Evolutionary conservation across 176 grass and related monocot genomes (phyloP).

Genomic region (Paspalum notatum): DNA sequence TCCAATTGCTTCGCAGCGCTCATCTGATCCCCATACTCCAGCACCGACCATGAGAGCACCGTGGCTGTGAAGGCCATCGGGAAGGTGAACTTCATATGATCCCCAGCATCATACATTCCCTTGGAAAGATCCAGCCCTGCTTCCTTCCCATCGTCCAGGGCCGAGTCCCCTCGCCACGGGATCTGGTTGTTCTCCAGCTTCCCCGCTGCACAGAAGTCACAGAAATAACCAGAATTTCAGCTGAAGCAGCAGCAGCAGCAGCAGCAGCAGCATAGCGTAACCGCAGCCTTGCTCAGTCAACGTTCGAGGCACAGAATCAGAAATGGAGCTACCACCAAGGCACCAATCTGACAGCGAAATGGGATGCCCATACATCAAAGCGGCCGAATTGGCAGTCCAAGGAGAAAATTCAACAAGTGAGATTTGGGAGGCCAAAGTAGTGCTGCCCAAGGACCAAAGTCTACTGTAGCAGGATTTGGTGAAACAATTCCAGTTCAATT

Average conservation of each 20-base stretch:
- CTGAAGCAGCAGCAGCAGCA: too few relatives aligned
- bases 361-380: not conserved
- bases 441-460: not conserved
- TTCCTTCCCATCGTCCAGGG: conserved; percentile 74
- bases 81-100: conserved; percentile 94
- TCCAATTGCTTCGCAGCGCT: conserved; percentile 70
- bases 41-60: conserved; percentile 79
- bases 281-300: not conserved
- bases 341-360: not conserved
- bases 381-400: not conserved
- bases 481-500: not conserved
- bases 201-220: conserved; percentile 57
- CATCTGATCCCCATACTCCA: conserved; percentile 97
- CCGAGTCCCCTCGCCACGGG: conserved; percentile 85
- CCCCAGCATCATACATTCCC: conserved; percentile 87
- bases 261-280: too few relatives aligned
- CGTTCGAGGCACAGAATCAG: not conserved
- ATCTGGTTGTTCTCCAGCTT: conserved; percentile 87
- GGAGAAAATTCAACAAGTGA: not conserved
- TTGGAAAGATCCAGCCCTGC: conserved; percentile 84
- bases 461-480: not conserved
- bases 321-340: not conserved
- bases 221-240: not conserved
- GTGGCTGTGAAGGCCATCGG: conserved; percentile 91
- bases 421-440: conserved; percentile 5